Evolutionary conservation across 2,329 filamentous ascomycete genomes (phyloP).

Genomic region (Aspergillus uvarum): DNA sequence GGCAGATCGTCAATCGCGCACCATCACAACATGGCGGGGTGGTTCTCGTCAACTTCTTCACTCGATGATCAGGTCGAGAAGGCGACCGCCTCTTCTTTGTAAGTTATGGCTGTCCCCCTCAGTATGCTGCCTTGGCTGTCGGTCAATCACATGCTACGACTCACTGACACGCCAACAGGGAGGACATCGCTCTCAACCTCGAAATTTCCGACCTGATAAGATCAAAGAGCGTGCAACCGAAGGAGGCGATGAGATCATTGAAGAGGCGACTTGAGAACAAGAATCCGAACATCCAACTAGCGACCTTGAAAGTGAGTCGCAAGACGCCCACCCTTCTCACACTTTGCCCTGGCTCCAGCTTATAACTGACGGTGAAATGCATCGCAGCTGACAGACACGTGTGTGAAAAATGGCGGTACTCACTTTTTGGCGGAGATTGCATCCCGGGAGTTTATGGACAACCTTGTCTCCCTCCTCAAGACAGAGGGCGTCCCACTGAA

Average conservation of each 20-base stretch:
- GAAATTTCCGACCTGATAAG: conserved; percentile 97
- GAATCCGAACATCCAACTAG: conserved; percentile 95
- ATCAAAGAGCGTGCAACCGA: conserved; percentile 95
- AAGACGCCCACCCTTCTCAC: not conserved
- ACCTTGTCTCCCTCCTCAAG: conserved; percentile 84
- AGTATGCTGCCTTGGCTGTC: conserved; percentile 5
- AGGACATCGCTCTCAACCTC: conserved; percentile 95
- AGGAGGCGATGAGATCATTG: conserved; percentile 95
- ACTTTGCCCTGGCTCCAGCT: not conserved
- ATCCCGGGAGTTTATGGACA: conserved; percentile 97
- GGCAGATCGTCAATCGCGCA: conserved; percentile 11
- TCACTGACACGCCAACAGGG: conserved; percentile 52
- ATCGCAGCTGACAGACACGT: conserved; percentile 84
- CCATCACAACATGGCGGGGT: conserved; percentile 78
- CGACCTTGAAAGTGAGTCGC: conserved; percentile 75
- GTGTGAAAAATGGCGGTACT: conserved; percentile 94
- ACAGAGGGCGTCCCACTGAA: conserved; percentile 75
- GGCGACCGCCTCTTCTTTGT: conserved; percentile 92
- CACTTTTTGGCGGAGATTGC: conserved; percentile 96
- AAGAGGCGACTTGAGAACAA: conserved; percentile 94
- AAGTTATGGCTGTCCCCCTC: conserved; percentile 37
- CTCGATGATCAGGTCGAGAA: conserved; percentile 97
- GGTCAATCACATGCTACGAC: not conserved
- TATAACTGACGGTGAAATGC: conserved; percentile 18
- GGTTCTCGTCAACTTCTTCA: conserved; percentile 90